Evolutionary conservation across 352 stramenopile genomes (phyloP).

Genomic region (Phytophthora ohioensis): DNA sequence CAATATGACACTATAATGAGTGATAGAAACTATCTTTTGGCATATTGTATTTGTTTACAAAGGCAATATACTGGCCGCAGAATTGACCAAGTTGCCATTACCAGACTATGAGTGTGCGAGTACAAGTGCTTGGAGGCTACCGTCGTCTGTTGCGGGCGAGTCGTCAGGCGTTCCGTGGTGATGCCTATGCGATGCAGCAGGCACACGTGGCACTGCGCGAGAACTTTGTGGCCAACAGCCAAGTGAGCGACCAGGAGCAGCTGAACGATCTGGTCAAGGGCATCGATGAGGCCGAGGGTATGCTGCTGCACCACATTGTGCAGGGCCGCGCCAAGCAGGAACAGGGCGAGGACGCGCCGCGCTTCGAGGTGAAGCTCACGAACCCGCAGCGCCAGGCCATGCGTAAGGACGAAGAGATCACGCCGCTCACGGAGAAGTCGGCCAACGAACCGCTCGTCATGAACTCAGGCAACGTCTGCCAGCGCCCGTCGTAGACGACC

Average conservation of each 20-base stretch:
- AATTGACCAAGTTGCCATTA: background rate
- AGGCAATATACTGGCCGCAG: slow-evolving; percentile 5
- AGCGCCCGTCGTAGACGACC: slow-evolving; percentile 50
- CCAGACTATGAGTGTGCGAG: slow-evolving; percentile 53
- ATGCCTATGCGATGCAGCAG: slow-evolving; percentile 70
- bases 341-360: slow-evolving; percentile 39
- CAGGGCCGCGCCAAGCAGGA: slow-evolving; percentile 69
- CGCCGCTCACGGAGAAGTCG: slow-evolving; percentile 79
- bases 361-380: slow-evolving; percentile 82
- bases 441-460: slow-evolving; percentile 76
- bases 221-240: slow-evolving; percentile 71
- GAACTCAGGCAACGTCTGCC: slow-evolving; percentile 83
- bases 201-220: slow-evolving; percentile 68
- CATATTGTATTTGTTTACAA: slow-evolving; percentile 3
- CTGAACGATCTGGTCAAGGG: slow-evolving; percentile 71
- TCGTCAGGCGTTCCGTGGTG: slow-evolving; percentile 74
- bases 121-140: slow-evolving; percentile 81
- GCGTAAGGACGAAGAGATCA: slow-evolving; percentile 88
- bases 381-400: slow-evolving; percentile 80
- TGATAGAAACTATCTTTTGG: background rate
- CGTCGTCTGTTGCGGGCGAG: slow-evolving; percentile 79
- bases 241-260: slow-evolving; percentile 61
- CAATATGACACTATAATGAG: background rate
- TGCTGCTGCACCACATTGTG: slow-evolving; percentile 90
- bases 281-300: slow-evolving; percentile 83